These are phyloP conservation scores for Helotiales sp. DNA, from an alignment of 2,329 filamentous ascomycete genomes.

Conservation along the genomic window DNA sequence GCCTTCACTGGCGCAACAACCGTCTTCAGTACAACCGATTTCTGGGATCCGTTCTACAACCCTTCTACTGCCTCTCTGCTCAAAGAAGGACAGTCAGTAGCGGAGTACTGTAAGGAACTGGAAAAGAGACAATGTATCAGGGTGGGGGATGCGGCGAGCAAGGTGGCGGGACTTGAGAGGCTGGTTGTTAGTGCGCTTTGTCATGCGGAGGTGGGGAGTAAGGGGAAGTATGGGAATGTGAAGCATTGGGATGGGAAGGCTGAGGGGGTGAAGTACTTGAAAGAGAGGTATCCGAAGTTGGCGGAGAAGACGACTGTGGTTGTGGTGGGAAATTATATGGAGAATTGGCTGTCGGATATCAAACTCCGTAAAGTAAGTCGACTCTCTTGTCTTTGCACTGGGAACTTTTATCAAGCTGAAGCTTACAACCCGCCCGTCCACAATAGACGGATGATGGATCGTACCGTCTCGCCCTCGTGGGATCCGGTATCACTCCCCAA, in stretches of 20 bases:
- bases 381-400: neutral
- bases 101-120: constrained; percentile 38
- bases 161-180: constrained; percentile 43
- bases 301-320: constrained; percentile 42
- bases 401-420: neutral
- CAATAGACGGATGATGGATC: constrained; percentile 32
- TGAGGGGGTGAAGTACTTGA: constrained; percentile 42
- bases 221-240: constrained; percentile 48
- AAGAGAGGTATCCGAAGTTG: constrained; percentile 37
- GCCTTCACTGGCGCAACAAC: constrained; percentile 52
- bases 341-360: constrained; percentile 30
- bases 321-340: constrained; percentile 41
- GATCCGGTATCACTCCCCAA: constrained; percentile 30
- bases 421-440: neutral
- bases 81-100: constrained; percentile 29
- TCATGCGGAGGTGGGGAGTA: constrained; percentile 45
- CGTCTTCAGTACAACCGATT: constrained; percentile 54
- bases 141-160: constrained; percentile 45
- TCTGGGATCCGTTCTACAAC: constrained; percentile 35
- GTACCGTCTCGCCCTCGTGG: constrained; percentile 36
- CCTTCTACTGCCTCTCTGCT: constrained; percentile 28
- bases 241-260: constrained; percentile 48
- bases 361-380: constrained; percentile 24
- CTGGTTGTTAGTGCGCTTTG: constrained; percentile 48
- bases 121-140: constrained; percentile 47